phyloP scores from a whole-genome alignment of 805 yeast species.

The Candida yuanshanica region DNA sequence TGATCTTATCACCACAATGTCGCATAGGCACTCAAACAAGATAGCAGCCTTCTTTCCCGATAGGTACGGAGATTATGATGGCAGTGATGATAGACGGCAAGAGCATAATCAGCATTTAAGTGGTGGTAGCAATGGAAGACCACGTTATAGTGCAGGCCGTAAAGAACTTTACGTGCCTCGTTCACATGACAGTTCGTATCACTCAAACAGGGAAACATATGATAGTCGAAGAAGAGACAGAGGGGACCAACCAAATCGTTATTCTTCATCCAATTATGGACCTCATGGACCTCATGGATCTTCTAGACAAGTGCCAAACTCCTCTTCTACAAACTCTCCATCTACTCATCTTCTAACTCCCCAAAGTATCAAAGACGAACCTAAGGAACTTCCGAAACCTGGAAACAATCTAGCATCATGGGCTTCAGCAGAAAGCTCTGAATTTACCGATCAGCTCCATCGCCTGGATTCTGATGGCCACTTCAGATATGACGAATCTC shows the following conservation, averaged over 20 bases:
- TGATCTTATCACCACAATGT: slow-evolving; percentile 1
- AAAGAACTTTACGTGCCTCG: slow-evolving; percentile 1
- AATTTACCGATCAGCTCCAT: slow-evolving; percentile 5
- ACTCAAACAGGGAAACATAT: background rate
- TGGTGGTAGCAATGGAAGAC: background rate
- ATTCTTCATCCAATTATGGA: too few relatives aligned
- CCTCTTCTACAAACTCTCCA: background rate
- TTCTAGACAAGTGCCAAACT: background rate
- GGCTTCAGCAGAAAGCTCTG: background rate
- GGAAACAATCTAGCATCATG: background rate
- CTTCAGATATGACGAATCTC: slow-evolving; percentile 1
- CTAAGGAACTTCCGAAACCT: slow-evolving; percentile 1
- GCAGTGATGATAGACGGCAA: background rate
- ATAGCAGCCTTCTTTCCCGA: slow-evolving; percentile 5
- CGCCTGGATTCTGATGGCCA: slow-evolving; percentile 6
- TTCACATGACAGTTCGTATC: background rate
- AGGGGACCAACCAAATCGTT: too few relatives aligned
- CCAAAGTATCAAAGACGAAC: background rate
- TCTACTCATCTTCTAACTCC: background rate
- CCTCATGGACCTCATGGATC: background rate
- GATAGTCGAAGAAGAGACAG: background rate
- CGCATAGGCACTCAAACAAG: slow-evolving; percentile 1
- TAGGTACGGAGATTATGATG: background rate
- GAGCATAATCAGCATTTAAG: background rate
- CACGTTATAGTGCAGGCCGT: background rate